Conservation (phyloP, 2,329 filamentous ascomycete genomes). For the Aspergillus fumigatiaffinis region DNA sequence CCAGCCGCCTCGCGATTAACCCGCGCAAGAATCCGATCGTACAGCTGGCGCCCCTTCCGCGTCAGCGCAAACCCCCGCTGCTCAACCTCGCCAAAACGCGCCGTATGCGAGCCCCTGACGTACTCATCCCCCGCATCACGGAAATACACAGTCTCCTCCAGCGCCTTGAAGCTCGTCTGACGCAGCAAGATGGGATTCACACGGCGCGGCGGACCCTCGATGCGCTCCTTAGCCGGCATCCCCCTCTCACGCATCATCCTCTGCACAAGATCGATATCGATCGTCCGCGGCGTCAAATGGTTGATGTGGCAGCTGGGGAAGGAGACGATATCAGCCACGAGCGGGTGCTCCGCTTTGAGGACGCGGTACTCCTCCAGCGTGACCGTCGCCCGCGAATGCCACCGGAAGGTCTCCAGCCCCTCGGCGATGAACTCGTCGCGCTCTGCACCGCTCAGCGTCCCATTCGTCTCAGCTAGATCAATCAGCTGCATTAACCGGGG, state of each 20-base stretch:
- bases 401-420: slow-evolving; percentile 47
- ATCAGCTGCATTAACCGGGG: slow-evolving; percentile 37
- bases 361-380: slow-evolving; percentile 40
- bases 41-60: slow-evolving; percentile 41
- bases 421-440: slow-evolving; percentile 40
- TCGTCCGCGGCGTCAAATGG: slow-evolving; percentile 50
- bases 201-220: slow-evolving; percentile 50
- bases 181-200: slow-evolving; percentile 47
- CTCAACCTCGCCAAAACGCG: slow-evolving; percentile 53
- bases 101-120: slow-evolving; percentile 43
- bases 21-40: slow-evolving; percentile 42
- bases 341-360: slow-evolving; percentile 44
- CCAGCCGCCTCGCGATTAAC: slow-evolving; percentile 15
- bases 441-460: slow-evolving; percentile 26
- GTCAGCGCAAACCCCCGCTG: slow-evolving; percentile 52
- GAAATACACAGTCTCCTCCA: slow-evolving; percentile 49
- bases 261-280: slow-evolving; percentile 48
- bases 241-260: slow-evolving; percentile 39
- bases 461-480: slow-evolving; percentile 29
- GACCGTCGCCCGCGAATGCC: slow-evolving; percentile 43
- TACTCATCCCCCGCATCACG: slow-evolving; percentile 11
- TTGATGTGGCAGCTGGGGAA: slow-evolving; percentile 49
- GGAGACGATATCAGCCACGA: slow-evolving; percentile 48
- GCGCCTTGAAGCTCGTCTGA: slow-evolving; percentile 53
- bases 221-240: slow-evolving; percentile 46